Conservation (phyloP, 306 rosid genomes). For the Elaeagnus macrophylla region DNA sequence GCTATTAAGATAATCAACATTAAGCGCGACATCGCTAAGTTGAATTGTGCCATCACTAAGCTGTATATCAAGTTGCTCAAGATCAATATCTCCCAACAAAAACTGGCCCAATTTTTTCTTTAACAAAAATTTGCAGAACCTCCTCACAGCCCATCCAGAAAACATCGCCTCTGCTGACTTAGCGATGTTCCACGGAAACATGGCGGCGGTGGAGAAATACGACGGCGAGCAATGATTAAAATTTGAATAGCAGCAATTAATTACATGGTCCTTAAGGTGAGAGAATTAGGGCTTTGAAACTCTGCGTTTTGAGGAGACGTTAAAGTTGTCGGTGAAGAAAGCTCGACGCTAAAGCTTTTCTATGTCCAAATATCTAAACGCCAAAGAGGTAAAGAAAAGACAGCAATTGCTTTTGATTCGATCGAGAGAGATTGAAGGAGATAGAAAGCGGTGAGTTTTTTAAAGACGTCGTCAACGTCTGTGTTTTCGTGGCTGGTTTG, state of each 20-base stretch:
- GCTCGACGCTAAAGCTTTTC: no score
- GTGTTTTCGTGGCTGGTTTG: no score
- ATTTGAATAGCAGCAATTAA: no score
- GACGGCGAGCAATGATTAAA: background rate
- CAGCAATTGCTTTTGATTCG: no score
- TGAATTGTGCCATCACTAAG: constrained; percentile 73
- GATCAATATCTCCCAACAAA: constrained; percentile 77
- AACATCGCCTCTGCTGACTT: constrained; percentile 94
- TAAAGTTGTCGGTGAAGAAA: background rate
- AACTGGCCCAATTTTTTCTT: constrained; percentile 92
- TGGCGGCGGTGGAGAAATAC: constrained; percentile 16
- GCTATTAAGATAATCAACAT: constrained; percentile 66
- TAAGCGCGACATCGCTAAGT: constrained; percentile 84
- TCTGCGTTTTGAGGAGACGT: background rate
- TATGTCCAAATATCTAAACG: no score
- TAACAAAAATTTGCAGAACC: constrained; percentile 72
- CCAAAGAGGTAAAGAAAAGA: no score
- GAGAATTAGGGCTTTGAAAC: constrained; percentile 17
- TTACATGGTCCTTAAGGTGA: background rate
- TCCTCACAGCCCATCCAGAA: constrained; percentile 80
- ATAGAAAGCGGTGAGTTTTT: no score
- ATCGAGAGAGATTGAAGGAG: no score
- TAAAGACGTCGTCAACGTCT: no score
- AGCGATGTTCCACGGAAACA: constrained; percentile 83
- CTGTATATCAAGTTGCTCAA: constrained; percentile 88